Base-by-base conservation (phyloP, 805 yeast genomes). In the Suhomyces tanzawaensis region DNA sequence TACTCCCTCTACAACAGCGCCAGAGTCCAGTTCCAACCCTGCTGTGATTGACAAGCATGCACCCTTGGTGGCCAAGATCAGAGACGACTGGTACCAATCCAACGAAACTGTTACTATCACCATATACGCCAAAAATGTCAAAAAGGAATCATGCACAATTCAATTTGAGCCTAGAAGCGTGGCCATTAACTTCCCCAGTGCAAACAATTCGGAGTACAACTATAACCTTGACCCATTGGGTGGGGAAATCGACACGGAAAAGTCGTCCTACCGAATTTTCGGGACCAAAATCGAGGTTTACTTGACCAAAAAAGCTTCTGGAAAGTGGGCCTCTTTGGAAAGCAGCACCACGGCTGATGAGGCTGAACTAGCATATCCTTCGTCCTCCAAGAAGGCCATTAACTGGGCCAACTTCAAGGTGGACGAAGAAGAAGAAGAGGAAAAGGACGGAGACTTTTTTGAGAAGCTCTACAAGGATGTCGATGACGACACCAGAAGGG, bases 401-500 rank as follows among this genome's bases (percentile, higher is more conserved):
- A 82, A 89, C 54, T 88, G 96, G 96, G 74, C 84, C 14, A 62
- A 50, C 15, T 64, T 69, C 46, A 66, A 72, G 31, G 53, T 83
- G 16, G 52, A 53, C 5, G 68, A 60, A 0, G 73, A 66, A 9
- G 69, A 66, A 12, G 72, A 65, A 18, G 67, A 69, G 0, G 69
- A 68, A 11, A 76, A 73, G 17, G 77, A 79, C 3, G 78, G 79
- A 43, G 81, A 71, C 1, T 90, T 93, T 52, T 93, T 93, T 65
- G 76, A 79, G 49, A 71, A 79, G 46, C 55, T 93, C 8, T 93
- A 84, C 62, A 72, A 74, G 19, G 81, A 75, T 46, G 91, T 95
- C 0, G 95, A 89, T 55, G 93, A 85, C 6, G 96, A 93, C 52
- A 82, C 95, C 1, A 71, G 70, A 48, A 71, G 95, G 36, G 99